Percentiles rank a stretch among this genome's conserved stretches.
phyloP scores from a whole-genome alignment of 2,329 filamentous ascomycete genomes.

The Claviceps humidiphila region DNA sequence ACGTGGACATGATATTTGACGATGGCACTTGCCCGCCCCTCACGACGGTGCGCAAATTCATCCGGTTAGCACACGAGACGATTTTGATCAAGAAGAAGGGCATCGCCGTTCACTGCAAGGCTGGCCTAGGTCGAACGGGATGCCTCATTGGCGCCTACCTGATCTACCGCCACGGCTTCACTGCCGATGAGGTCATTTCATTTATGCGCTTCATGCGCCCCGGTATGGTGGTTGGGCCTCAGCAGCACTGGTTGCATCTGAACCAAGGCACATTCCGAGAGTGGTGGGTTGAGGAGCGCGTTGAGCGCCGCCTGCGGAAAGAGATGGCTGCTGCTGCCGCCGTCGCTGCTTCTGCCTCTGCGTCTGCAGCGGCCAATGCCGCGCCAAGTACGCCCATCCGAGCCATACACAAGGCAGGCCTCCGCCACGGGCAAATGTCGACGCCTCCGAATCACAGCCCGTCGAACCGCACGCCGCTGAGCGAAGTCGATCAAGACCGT shows the following conservation, averaged over 20 bases:
- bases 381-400: slow-evolving; percentile 47
- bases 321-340: slow-evolving; percentile 34
- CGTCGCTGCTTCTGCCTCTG: not conserved
- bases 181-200: slow-evolving; percentile 90
- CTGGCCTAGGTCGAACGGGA: slow-evolving; percentile 85
- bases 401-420: slow-evolving; percentile 45
- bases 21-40: slow-evolving; percentile 91
- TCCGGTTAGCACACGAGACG: slow-evolving; percentile 85
- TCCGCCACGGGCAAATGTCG: slow-evolving; percentile 55
- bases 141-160: slow-evolving; percentile 95
- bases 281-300: slow-evolving; percentile 89
- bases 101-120: slow-evolving; percentile 97
- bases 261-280: slow-evolving; percentile 97
- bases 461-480: slow-evolving; percentile 71
- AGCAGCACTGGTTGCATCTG: slow-evolving; percentile 97
- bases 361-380: slow-evolving; percentile 18
- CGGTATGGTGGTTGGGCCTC: slow-evolving; percentile 96
- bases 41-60: slow-evolving; percentile 83
- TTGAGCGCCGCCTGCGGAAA: slow-evolving; percentile 53
- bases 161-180: slow-evolving; percentile 95
- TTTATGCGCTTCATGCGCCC: slow-evolving; percentile 99
- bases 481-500: slow-evolving; percentile 78
- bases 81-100: slow-evolving; percentile 84
- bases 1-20: slow-evolving; percentile 99
- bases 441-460: slow-evolving; percentile 74